A percentile compares a stretch with the other conserved stretches of the same genome.
Conservation (phyloP, 139 green algal species). For the Asterochloris sp. region DNA sequence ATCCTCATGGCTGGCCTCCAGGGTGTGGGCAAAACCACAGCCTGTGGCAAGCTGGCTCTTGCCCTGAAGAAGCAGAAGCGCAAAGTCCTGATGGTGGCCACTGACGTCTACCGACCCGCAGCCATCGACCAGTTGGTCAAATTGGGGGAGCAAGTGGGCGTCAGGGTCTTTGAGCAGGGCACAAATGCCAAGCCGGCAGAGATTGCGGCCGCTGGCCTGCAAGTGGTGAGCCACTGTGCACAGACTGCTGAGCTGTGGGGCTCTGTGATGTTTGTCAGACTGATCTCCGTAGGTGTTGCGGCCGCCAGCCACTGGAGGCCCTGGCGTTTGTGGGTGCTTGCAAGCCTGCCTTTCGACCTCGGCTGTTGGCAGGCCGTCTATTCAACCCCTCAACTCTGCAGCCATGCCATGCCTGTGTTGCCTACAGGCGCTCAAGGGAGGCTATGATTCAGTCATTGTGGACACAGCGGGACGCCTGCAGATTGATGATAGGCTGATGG, state of each 20-base stretch:
- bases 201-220: slow-evolving; percentile 35
- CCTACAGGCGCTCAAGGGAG: slow-evolving; percentile 55
- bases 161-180: slow-evolving; percentile 90
- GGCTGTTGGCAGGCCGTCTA: slow-evolving; percentile 43
- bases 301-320: too few relatives aligned
- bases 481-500: slow-evolving; percentile 91
- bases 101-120: slow-evolving; percentile 87
- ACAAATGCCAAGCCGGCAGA: slow-evolving; percentile 41
- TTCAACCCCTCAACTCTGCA: too few relatives aligned
- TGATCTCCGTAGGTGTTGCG: too few relatives aligned
- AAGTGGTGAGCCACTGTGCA: neutral
- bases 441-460: slow-evolving; percentile 87
- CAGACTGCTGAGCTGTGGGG: too few relatives aligned
- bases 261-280: too few relatives aligned
- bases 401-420: too few relatives aligned
- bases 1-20: slow-evolving; percentile 87
- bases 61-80: slow-evolving; percentile 83
- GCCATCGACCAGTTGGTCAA: slow-evolving; percentile 96
- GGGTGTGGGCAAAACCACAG: slow-evolving; percentile 97
- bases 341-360: slow-evolving; percentile 17
- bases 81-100: slow-evolving; percentile 84
- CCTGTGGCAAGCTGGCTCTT: slow-evolving; percentile 91
- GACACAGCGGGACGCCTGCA: slow-evolving; percentile 91
- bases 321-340: neutral
- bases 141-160: slow-evolving; percentile 75